Conservation (phyloP, 23 red algal species). For the Cyanidium caldarium region DNA sequence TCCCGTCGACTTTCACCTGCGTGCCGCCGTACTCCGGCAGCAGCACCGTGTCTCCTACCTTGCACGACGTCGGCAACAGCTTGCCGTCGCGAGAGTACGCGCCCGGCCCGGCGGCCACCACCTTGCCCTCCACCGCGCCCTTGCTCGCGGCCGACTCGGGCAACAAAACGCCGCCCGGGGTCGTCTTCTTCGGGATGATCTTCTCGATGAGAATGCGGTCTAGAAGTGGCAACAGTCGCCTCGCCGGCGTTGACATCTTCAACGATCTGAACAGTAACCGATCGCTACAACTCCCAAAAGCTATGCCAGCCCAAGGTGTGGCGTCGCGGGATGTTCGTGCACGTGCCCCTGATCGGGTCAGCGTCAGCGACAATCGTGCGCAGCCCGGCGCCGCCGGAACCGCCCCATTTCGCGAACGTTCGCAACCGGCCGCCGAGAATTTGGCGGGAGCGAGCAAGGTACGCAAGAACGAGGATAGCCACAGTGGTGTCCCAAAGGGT, state of each 20-base stretch:
- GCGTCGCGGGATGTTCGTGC: no score
- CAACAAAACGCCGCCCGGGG: slow-evolving; percentile 54
- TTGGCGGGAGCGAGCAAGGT: no score
- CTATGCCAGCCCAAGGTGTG: no score
- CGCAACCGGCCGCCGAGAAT: no score
- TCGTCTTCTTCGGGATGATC: slow-evolving; percentile 59
- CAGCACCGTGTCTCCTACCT: slow-evolving; percentile 70
- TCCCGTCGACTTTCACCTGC: slow-evolving; percentile 64
- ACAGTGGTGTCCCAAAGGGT: no score
- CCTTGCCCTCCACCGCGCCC: slow-evolving; percentile 60
- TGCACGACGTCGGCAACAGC: slow-evolving; percentile 37
- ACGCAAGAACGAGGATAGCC: no score
- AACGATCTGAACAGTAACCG: no score
- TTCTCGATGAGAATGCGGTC: slow-evolving; percentile 82
- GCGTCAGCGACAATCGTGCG: no score
- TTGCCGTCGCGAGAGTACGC: slow-evolving; percentile 36
- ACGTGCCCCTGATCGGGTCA: no score
- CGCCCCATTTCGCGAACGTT: no score
- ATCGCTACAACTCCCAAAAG: no score
- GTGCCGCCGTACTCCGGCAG: slow-evolving; percentile 81
- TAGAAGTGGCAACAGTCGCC: slow-evolving; percentile 60
- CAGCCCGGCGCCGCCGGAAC: no score
- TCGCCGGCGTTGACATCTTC: not conserved
- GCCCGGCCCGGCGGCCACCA: slow-evolving; percentile 73
- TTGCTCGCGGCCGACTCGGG: slow-evolving; percentile 69